Conservation (phyloP, 1,139 yeast species). For the Protomyces macrosporus region DNA sequence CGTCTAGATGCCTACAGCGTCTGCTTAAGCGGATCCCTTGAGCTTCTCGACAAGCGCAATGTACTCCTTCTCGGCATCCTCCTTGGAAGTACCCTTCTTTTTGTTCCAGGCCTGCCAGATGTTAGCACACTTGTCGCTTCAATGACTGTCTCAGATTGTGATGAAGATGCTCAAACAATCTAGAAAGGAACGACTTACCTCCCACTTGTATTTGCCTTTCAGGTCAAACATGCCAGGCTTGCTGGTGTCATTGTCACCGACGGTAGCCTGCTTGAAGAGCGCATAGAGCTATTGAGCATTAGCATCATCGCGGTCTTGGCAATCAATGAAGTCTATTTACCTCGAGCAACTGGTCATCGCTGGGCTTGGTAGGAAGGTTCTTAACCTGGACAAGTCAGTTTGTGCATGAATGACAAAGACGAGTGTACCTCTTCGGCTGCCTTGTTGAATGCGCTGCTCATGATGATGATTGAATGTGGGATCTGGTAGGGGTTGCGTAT, state of each 20-base stretch:
- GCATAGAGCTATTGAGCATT: constrained; percentile 53
- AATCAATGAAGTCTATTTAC: constrained; percentile 33
- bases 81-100: constrained; percentile 76
- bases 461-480: not conserved
- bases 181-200: constrained; percentile 34
- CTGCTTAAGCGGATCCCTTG: constrained; percentile 38
- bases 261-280: constrained; percentile 92
- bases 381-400: constrained; percentile 35
- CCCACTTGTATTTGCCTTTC: constrained; percentile 87
- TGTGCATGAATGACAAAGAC: not conserved
- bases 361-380: constrained; percentile 68
- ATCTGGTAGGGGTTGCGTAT: not conserved
- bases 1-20: too few relatives aligned
- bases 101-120: constrained; percentile 64
- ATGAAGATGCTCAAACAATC: too few relatives aligned
- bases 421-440: constrained; percentile 22
- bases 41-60: constrained; percentile 68
- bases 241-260: constrained; percentile 82
- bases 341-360: constrained; percentile 75
- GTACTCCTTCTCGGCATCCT: constrained; percentile 85
- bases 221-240: constrained; percentile 82
- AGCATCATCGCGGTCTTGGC: not conserved
- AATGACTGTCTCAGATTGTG: too few relatives aligned
- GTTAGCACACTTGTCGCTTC: too few relatives aligned
- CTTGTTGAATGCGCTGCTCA: constrained; percentile 17